Base-by-base conservation (phyloP, 2,329 filamentous ascomycete genomes). In the Penicillium psychrosexuale region DNA sequence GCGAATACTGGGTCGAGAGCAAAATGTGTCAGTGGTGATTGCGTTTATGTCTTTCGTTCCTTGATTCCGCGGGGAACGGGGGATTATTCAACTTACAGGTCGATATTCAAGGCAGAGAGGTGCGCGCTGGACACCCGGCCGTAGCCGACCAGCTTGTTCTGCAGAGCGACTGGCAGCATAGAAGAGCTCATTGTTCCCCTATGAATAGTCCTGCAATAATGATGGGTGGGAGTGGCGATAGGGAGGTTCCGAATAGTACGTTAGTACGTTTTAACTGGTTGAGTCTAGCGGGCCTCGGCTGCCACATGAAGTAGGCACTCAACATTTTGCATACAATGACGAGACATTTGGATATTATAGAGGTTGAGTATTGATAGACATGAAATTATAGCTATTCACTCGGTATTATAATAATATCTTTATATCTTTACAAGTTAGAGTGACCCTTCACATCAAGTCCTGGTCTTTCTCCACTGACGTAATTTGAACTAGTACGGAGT, bases 1-100 rank as follows among this genome's bases (percentile, higher is more conserved):
- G 51, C 90, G 89, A 58, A 96, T 69, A 57, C 90, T 93, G 61
- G 39, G 39, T 19, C 27, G n/a, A 13, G 17, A 44, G 24, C 37
- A 38, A 31, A n/a, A 15, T 51, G 37, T 19, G 52, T 54, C 44
- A 51, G 51, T 37, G 38, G 30, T 50, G 55, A 54, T 53, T 49
- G 30, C 31, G 9, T 24, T 17, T 17, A 28, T 27, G 19, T 33
- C 28, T 15, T 33, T 17, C 5, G 19, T 19, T 42, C 42, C 15
- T 15, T 9, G 37, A 37, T 19, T 53, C 33, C 51, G 50, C 53
- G 62, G 51, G 53, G 52, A 55, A 40, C 19, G 8, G 51, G 45
- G 54, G 19, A 24, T 33, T 34, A n/a, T 5, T n/a, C 17, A 31
- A 69, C 76, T 66, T 70, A 77, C 76, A 77, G 66, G 56, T 77